Base-by-base conservation (phyloP, 2,329 filamentous ascomycete genomes). In the Calonectria pteridis region DNA sequence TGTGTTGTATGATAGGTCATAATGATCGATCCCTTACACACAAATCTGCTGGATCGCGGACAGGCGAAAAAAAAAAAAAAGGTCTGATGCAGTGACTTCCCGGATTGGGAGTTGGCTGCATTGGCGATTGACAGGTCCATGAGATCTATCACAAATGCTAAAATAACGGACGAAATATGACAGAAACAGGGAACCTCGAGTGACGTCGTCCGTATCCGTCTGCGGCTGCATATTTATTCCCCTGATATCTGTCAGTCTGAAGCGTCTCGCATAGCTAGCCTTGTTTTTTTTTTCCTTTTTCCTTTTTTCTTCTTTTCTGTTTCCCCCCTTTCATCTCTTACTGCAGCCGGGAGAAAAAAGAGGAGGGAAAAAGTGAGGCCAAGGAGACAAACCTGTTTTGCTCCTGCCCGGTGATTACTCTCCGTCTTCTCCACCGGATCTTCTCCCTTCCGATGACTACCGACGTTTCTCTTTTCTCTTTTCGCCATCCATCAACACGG, bases 101-200 rank as follows among this genome's bases (percentile, higher is more conserved):
- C 55, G 55, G 26, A 26, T 40, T 62, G 55, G 55, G 55, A 40
- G 55, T 62, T 62, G 55, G 55, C 55, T 62, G 55, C 55, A 62
- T 62, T 26, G 4, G 55, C n/a, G 33, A 62, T 62, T 62, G 55
- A 62, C 55, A 62, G 55, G 55, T 62, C 33, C 55, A 62, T 62
- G 55, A 62, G 55, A 62, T 62, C 55, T 62, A 62, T 62, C 55
- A 62, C 55, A 62, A 62, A 62, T 62, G 55, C 55, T 62, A 62
- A 62, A 62, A 50, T n/a, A n/a, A 31, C n/a, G 51, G 7, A 14
- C 37, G n/a, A n/a, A 62, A 62, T 62, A 37, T 40, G 55, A 62
- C 37, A 28, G 23, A 37, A n/a, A 13, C 28, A 33, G 29, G 29
- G 51, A 13, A n/a, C n/a, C 51, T 29, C 23, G 33, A 5, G 33